Percentiles rank a stretch among this genome's conserved stretches.
phyloP scores from a whole-genome alignment of 2,329 filamentous ascomycete species.

The Aspergillus thermomutatus region DNA sequence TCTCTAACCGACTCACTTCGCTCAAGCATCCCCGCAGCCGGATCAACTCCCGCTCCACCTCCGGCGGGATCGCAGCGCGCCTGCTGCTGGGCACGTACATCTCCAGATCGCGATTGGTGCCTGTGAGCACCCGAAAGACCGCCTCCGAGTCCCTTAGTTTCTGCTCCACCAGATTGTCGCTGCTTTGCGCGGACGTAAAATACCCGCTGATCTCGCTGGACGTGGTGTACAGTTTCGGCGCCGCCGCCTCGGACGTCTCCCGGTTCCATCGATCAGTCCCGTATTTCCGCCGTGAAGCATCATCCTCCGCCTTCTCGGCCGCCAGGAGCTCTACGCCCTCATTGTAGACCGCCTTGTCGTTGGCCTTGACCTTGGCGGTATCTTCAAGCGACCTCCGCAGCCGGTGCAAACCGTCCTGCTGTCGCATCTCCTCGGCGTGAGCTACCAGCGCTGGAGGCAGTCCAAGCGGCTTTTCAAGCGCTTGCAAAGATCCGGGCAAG shows the following conservation, averaged over 20 bases:
- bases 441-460: conserved; percentile 80
- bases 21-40: conserved; percentile 77
- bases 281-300: conserved; percentile 69
- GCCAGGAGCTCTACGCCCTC: conserved; percentile 77
- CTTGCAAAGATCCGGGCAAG: conserved; percentile 87
- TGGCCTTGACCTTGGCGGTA: conserved; percentile 81
- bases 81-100: conserved; percentile 86
- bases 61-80: conserved; percentile 72
- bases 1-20: conserved; percentile 80
- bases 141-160: conserved; percentile 76
- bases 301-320: conserved; percentile 80
- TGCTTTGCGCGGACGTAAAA: conserved; percentile 67
- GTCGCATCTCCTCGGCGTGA: conserved; percentile 89
- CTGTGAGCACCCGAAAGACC: conserved; percentile 71
- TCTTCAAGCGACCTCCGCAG: conserved; percentile 79
- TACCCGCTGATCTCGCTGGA: conserved; percentile 81
- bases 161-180: conserved; percentile 67
- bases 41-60: conserved; percentile 74
- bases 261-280: conserved; percentile 85
- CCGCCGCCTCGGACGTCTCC: conserved; percentile 65
- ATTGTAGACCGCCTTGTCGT: conserved; percentile 72
- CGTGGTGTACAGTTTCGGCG: conserved; percentile 69
- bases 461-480: conserved; percentile 89
- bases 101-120: conserved; percentile 75
- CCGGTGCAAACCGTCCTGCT: conserved; percentile 78